A percentile compares a stretch with the other conserved stretches of the same genome.
phyloP scores from a whole-genome alignment of 2,329 filamentous ascomycete species.

The Fusarium illudens region DNA sequence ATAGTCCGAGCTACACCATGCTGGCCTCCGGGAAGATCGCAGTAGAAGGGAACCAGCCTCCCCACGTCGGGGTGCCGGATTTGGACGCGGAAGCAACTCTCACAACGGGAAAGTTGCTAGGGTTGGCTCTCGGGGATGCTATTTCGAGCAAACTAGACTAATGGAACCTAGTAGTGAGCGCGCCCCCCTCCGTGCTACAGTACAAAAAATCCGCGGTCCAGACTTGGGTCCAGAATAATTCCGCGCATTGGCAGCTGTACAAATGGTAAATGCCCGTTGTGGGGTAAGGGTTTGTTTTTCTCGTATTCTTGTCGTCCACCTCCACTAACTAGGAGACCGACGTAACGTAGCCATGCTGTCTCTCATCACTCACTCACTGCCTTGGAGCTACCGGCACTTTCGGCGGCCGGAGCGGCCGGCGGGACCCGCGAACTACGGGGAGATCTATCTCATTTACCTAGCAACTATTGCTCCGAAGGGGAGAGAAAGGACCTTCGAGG shows the following conservation, averaged over 20 bases:
- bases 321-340: constrained; percentile 3
- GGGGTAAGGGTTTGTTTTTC: constrained; percentile 26
- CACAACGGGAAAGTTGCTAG: constrained; percentile 15
- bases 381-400: background rate
- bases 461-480: background rate
- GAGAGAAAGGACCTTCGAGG: constrained; percentile 4
- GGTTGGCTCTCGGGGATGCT: constrained; percentile 22
- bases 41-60: background rate
- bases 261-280: constrained; percentile 24
- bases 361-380: too few species aligned
- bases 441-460: background rate
- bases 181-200: background rate
- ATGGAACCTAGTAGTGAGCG: background rate
- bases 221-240: constrained; percentile 31
- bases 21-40: constrained; percentile 1
- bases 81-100: background rate
- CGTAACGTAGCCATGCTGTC: constrained; percentile 26
- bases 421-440: background rate
- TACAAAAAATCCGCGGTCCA: constrained; percentile 5
- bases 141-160: constrained; percentile 26
- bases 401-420: constrained; percentile 5
- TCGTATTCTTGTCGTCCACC: constrained; percentile 33
- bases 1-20: constrained; percentile 7
- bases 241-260: constrained; percentile 3
- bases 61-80: background rate